These are phyloP conservation scores for Irpex rosettiformis DNA, from an alignment of 1,284 basidiomycete genomes.

Conservation along the genomic window DNA sequence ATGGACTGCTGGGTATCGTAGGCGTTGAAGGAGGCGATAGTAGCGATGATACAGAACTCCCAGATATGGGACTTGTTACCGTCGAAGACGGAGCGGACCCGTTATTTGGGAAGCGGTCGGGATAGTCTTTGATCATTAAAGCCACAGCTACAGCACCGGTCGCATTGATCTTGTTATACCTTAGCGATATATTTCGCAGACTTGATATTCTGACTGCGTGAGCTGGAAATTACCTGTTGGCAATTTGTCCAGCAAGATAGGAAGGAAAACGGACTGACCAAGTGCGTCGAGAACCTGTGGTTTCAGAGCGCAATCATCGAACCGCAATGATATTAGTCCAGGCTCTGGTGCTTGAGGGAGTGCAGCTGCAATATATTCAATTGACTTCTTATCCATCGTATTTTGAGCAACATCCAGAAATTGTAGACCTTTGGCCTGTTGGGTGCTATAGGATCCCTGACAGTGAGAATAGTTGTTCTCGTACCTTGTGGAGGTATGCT, in stretches of 20 bases:
- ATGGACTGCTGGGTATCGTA: constrained; percentile 23
- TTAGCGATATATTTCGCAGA: constrained; percentile 82
- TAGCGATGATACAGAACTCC: constrained; percentile 8
- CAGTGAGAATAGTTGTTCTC: constrained; percentile 15
- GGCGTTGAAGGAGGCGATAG: constrained; percentile 26
- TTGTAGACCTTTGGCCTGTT: constrained; percentile 67
- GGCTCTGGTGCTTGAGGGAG: constrained; percentile 51
- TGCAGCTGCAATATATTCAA: constrained; percentile 80
- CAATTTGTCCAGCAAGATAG: neutral
- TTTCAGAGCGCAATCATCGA: constrained; percentile 81
- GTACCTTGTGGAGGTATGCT: constrained; percentile 73
- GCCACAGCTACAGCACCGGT: constrained; percentile 89
- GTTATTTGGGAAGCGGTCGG: constrained; percentile 58
- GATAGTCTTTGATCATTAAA: constrained; percentile 93
- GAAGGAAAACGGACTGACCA: constrained; percentile 45
- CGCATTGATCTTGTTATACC: constrained; percentile 80
- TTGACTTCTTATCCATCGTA: constrained; percentile 75
- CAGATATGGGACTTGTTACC: constrained; percentile 18
- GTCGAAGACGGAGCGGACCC: constrained; percentile 26
- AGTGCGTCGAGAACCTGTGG: constrained; percentile 73
- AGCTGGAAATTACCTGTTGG: constrained; percentile 39
- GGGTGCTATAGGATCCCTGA: neutral
- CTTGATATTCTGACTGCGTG: constrained; percentile 80
- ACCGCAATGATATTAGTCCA: constrained; percentile 70
- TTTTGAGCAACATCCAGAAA: constrained; percentile 93